These are phyloP conservation scores for Lanmaoa rubissima DNA, from an alignment of 768 basidiomycete species.

Conservation along the genomic window DNA sequence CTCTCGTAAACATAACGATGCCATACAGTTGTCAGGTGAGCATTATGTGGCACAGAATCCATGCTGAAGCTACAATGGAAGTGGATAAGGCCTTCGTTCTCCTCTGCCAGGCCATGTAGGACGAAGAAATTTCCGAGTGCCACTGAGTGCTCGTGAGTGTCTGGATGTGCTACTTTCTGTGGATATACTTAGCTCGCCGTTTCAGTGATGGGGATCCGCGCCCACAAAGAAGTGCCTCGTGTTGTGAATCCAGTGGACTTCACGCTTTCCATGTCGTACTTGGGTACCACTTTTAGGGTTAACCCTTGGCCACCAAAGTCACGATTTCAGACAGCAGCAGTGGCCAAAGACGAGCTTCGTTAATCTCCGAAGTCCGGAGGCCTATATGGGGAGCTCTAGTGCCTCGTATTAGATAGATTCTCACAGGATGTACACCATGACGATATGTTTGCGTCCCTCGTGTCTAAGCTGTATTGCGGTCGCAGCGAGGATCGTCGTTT, in stretches of 20 bases:
- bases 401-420: not conserved
- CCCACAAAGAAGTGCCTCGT: conserved; percentile 7
- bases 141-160: not conserved
- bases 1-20: not conserved
- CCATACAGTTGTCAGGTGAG: not conserved
- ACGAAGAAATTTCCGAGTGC: no score
- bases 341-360: not conserved
- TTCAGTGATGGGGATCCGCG: conserved; percentile 2
- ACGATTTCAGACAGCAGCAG: not conserved
- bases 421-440: conserved; percentile 1
- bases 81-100: not conserved
- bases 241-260: not conserved
- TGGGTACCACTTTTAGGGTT: not conserved
- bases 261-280: not conserved
- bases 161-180: not conserved
- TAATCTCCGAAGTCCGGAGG: not conserved
- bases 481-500: not conserved
- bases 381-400: not conserved
- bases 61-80: not conserved
- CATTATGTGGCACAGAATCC: not conserved
- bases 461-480: not conserved
- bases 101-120: not conserved
- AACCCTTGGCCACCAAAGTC: not conserved
- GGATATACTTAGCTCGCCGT: not conserved
- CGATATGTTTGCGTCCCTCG: not conserved